Conservation (phyloP, 495 filamentous ascomycete species). For the Chaetomium cochliodes region DNA sequence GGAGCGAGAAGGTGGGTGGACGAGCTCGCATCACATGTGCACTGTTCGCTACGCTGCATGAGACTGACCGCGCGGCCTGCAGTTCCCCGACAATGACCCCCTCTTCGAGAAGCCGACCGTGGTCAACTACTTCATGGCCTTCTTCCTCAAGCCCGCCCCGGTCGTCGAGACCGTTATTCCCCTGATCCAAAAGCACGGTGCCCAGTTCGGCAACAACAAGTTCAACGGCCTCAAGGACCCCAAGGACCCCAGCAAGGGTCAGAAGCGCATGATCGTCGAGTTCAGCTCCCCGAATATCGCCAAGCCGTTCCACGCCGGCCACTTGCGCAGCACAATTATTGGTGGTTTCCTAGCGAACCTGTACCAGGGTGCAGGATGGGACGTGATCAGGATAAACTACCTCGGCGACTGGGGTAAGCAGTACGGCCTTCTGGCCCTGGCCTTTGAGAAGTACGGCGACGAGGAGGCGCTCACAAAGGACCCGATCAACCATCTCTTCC, state of each 20-base stretch:
- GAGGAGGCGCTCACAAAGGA: conserved; percentile 57
- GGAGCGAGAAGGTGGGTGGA: conserved; percentile 59
- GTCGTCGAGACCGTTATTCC: conserved; percentile 62
- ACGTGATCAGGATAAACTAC: conserved; percentile 63
- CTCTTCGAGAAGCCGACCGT: conserved; percentile 66
- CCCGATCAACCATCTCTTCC: conserved; percentile 63
- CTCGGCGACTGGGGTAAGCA: conserved; percentile 70
- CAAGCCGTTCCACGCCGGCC: conserved; percentile 67
- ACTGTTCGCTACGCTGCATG: not conserved
- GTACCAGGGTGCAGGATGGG: conserved; percentile 59
- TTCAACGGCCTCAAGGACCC: conserved; percentile 66
- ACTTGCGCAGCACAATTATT: conserved; percentile 66
- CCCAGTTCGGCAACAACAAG: conserved; percentile 64
- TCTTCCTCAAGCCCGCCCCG: conserved; percentile 69
- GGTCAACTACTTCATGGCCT: conserved; percentile 68
- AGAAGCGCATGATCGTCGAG: conserved; percentile 63
- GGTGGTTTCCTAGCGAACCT: conserved; percentile 63
- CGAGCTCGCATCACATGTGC: not conserved
- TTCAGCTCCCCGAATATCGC: conserved; percentile 64
- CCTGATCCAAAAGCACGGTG: conserved; percentile 60
- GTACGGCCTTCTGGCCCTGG: conserved; percentile 60
- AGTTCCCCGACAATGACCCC: conserved; percentile 73
- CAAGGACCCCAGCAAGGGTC: conserved; percentile 65
- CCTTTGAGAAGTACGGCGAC: conserved; percentile 58
- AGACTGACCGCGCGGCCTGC: conserved; percentile 16